Evolutionary conservation across 177 flowering plant species (phyloP).

Genomic region (Vitis hybrid): DNA sequence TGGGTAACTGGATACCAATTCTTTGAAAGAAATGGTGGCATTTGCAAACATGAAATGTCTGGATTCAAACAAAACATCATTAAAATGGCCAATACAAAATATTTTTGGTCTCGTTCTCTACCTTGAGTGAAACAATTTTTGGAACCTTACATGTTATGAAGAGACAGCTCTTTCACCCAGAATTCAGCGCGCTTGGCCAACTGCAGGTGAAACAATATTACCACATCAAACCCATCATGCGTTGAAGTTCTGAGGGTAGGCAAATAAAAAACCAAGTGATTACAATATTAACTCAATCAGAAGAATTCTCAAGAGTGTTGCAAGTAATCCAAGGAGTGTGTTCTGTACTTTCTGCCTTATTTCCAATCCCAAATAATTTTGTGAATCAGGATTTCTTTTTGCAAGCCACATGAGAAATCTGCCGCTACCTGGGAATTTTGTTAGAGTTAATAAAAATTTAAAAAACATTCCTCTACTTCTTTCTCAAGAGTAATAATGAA

Average conservation of each 20-base stretch:
- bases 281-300: constrained; percentile 12
- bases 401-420: constrained; percentile 97
- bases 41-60: constrained; percentile 89
- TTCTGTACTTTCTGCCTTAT: constrained; percentile 74
- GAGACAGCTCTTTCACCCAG: constrained; percentile 76
- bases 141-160: constrained; percentile 68
- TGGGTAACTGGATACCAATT: constrained; percentile 70
- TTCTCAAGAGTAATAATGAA: not conserved
- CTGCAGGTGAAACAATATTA: constrained; percentile 38
- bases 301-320: constrained; percentile 11
- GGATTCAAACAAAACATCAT: constrained; percentile 21
- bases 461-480: not conserved
- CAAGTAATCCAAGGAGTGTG: constrained; percentile 18
- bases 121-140: not conserved
- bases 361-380: constrained; percentile 89
- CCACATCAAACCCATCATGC: not conserved
- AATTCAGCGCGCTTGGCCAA: constrained; percentile 71
- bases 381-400: constrained; percentile 45
- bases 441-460: not conserved
- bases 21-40: constrained; percentile 75
- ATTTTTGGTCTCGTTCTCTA: not conserved
- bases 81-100: not conserved
- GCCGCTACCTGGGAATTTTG: constrained; percentile 77
- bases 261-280: constrained; percentile 9
- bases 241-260: not conserved